Conservation (phyloP, 2,329 filamentous ascomycete species). For the Xylariaceae sp. region DNA sequence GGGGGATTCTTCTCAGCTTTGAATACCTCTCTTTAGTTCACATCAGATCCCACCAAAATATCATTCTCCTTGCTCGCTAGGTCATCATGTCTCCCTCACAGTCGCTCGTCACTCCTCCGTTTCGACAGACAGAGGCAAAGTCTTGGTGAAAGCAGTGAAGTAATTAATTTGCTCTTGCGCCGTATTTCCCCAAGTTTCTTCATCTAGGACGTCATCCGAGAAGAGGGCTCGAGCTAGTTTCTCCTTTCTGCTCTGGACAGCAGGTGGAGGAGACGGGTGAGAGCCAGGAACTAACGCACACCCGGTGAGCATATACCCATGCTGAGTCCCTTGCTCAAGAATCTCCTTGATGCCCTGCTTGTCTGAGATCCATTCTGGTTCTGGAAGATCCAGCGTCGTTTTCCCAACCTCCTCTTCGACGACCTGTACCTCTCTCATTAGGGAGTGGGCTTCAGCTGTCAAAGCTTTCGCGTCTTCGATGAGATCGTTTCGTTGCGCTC, state of each 20-base stretch:
- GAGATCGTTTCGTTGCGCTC: background rate
- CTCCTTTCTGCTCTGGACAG: too few relatives aligned
- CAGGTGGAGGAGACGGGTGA: constrained; percentile 10
- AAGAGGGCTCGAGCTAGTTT: constrained; percentile 30
- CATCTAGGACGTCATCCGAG: constrained; percentile 21
- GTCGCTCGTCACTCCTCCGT: too few relatives aligned
- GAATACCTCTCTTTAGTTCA: too few relatives aligned
- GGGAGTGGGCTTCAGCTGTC: constrained; percentile 20
- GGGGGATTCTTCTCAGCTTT: too few relatives aligned
- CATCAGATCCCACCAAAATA: too few relatives aligned
- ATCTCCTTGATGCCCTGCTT: constrained; percentile 30
- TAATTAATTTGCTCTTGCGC: constrained; percentile 25
- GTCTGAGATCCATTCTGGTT: constrained; percentile 32
- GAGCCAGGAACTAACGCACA: constrained; percentile 20
- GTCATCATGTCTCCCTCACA: constrained; percentile 1
- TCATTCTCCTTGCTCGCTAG: too few relatives aligned
- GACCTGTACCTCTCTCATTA: constrained; percentile 30
- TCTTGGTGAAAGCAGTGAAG: too few relatives aligned
- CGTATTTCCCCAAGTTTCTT: constrained; percentile 27
- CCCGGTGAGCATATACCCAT: constrained; percentile 31
- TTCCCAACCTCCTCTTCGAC: constrained; percentile 26
- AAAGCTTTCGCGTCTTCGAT: constrained; percentile 23
- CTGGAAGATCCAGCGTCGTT: constrained; percentile 24
- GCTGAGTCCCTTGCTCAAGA: constrained; percentile 28
- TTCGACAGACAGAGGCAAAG: too few relatives aligned